These are phyloP conservation scores for Leptographium lundbergii DNA, from an alignment of 2,329 filamentous ascomycete species.

Conservation along the genomic window DNA sequence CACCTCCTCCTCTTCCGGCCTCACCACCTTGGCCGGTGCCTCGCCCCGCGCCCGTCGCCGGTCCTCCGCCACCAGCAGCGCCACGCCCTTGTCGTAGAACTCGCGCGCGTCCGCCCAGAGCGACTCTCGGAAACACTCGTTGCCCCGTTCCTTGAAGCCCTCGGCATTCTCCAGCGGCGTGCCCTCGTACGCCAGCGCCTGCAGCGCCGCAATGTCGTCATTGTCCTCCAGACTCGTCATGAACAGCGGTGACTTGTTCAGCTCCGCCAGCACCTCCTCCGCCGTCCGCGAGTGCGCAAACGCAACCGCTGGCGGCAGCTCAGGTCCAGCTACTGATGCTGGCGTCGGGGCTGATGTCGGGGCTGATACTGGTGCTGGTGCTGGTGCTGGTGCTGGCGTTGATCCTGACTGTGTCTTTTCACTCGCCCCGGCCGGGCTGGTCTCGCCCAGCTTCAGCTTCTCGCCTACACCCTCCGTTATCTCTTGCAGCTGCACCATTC, in stretches of 20 bases:
- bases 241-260: slow-evolving; percentile 66
- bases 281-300: slow-evolving; percentile 32
- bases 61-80: slow-evolving; percentile 55
- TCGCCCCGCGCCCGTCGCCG: slow-evolving; percentile 32
- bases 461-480: slow-evolving; percentile 9
- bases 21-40: slow-evolving; percentile 4
- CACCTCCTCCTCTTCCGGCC: not conserved
- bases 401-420: too few relatives aligned
- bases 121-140: slow-evolving; percentile 67
- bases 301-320: slow-evolving; percentile 32
- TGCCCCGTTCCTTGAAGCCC: slow-evolving; percentile 85
- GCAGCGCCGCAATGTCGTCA: slow-evolving; percentile 70
- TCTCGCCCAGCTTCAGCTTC: slow-evolving; percentile 5
- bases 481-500: slow-evolving; percentile 12
- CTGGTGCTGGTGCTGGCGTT: not conserved
- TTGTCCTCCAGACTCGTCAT: slow-evolving; percentile 92
- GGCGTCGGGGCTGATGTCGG: not conserved
- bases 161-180: slow-evolving; percentile 69
- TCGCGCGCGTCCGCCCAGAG: slow-evolving; percentile 75
- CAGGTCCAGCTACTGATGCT: slow-evolving; percentile 17
- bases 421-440: not conserved
- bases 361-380: not conserved
- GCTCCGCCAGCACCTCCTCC: slow-evolving; percentile 42
- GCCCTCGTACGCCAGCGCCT: slow-evolving; percentile 86
- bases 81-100: slow-evolving; percentile 81